Percentiles rank a stretch among this genome's conserved stretches.
Evolutionary conservation across 2,329 filamentous ascomycete genomes (phyloP).

Genomic region (Trichoderma brevicompactum): DNA sequence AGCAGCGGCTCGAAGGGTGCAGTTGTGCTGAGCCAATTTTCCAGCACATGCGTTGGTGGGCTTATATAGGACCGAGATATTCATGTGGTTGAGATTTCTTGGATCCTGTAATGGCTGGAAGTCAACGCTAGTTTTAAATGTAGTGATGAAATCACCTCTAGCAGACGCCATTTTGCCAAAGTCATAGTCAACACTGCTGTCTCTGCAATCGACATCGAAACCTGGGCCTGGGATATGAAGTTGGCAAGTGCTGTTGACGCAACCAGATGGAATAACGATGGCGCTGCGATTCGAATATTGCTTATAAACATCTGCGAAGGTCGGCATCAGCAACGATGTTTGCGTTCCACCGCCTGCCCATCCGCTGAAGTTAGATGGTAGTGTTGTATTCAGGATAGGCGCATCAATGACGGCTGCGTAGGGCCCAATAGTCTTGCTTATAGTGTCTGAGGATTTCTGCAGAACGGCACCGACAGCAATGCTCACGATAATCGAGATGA

Average conservation of each 20-base stretch:
- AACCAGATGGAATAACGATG: constrained; percentile 8
- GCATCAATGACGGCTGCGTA: background rate
- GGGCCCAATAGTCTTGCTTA: constrained; percentile 18
- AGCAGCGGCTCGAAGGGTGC: constrained; percentile 12
- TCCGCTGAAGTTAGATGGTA: constrained; percentile 22
- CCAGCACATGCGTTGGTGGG: background rate
- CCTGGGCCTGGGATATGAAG: constrained; percentile 12
- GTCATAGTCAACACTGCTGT: constrained; percentile 5
- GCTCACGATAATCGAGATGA: constrained; percentile 9
- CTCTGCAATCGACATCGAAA: constrained; percentile 15
- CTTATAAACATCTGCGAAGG: constrained; percentile 16
- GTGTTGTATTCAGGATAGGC: constrained; percentile 16
- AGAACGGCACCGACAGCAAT: constrained; percentile 11
- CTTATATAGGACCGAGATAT: constrained; percentile 17
- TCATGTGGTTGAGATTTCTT: background rate
- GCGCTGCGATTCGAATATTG: constrained; percentile 16
- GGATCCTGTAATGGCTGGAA: background rate
- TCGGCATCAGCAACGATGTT: constrained; percentile 20
- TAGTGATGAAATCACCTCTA: background rate
- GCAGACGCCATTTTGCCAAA: background rate
- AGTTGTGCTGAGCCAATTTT: constrained; percentile 1
- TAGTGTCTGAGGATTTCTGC: constrained; percentile 16
- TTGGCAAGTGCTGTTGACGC: constrained; percentile 6
- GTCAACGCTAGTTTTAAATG: constrained; percentile 14
- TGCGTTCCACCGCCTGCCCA: constrained; percentile 13